These are phyloP conservation scores for Tetrapisispora arboricola DNA, from an alignment of 805 yeast species.

Conservation along the genomic window DNA sequence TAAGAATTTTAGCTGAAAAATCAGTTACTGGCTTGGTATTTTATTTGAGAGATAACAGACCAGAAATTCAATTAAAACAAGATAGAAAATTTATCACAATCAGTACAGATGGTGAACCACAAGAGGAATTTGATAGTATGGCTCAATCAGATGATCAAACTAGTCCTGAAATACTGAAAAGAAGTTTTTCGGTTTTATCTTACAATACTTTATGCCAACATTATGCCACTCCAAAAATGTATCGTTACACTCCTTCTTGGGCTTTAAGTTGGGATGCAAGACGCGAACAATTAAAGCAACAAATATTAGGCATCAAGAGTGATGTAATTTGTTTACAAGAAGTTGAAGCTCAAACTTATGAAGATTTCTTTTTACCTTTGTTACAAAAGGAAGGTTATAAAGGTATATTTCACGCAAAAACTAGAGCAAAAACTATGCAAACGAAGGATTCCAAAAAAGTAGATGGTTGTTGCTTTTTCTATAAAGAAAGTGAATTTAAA, in stretches of 20 bases:
- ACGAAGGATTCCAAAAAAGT: conserved; percentile 76
- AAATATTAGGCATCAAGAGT: conserved; percentile 51
- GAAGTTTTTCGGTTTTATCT: conserved; percentile 64
- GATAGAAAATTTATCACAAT: conserved; percentile 79
- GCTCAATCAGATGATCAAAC: conserved; percentile 24
- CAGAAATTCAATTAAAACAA: conserved; percentile 51
- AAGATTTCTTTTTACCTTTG: conserved; percentile 76
- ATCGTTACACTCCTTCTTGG: conserved; percentile 94
- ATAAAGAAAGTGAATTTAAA: conserved; percentile 55
- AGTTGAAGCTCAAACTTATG: conserved; percentile 78
- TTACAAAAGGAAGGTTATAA: conserved; percentile 67
- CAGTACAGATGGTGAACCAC: conserved; percentile 64
- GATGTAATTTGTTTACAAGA: conserved; percentile 91
- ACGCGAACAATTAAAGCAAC: conserved; percentile 62
- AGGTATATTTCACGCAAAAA: conserved; percentile 75
- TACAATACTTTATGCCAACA: conserved; percentile 93
- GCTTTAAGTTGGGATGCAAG: conserved; percentile 92
- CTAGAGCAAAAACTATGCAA: conserved; percentile 85
- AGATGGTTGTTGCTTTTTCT: conserved; percentile 97
- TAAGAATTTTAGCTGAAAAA: conserved; percentile 60
- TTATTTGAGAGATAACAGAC: conserved; percentile 73
- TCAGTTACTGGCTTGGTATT: conserved; percentile 80
- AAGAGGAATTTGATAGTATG: conserved; percentile 19
- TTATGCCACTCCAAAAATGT: conserved; percentile 86
- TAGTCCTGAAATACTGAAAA: conserved; percentile 20